Conservation (phyloP, 495 filamentous ascomycete species). For the Penicillium robsamsonii region DNA sequence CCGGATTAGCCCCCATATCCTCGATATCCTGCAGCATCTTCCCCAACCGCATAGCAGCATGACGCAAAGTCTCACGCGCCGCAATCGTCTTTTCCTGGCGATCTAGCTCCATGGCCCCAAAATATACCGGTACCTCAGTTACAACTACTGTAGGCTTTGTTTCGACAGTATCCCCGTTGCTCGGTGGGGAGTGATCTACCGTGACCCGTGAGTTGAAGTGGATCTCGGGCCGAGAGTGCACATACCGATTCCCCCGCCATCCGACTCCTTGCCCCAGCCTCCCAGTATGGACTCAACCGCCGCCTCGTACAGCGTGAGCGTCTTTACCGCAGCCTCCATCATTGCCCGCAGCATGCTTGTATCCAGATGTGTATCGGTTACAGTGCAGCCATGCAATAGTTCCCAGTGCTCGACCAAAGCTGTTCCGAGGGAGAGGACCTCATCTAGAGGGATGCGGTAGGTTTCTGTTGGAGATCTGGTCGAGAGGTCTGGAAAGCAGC, state of each 20-base stretch:
- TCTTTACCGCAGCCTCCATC: not conserved
- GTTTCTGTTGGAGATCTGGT: not conserved
- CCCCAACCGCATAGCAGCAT: conserved; percentile 1
- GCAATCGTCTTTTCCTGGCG: not conserved
- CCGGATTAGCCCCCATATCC: not conserved
- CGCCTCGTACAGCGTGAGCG: not conserved
- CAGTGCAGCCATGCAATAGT: not conserved
- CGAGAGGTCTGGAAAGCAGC: not conserved
- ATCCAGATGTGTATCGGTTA: not conserved
- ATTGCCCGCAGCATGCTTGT: not conserved
- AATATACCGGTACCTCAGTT: not conserved
- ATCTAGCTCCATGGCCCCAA: not conserved
- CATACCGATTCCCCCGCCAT: not conserved
- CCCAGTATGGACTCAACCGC: not conserved
- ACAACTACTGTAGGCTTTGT: not conserved
- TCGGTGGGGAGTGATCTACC: too few species aligned
- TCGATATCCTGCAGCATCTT: conserved; percentile 2
- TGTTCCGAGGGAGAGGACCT: not conserved
- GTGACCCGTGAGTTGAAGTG: not conserved
- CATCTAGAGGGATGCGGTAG: not conserved
- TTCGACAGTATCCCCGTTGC: not conserved
- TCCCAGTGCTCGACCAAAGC: conserved; percentile 1
- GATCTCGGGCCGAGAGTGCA: not conserved
- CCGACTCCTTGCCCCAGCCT: not conserved
- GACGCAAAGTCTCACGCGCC: not conserved